Evolutionary conservation across 2,329 filamentous ascomycete species (phyloP).

Genomic region (Curvularia eragrostidis): DNA sequence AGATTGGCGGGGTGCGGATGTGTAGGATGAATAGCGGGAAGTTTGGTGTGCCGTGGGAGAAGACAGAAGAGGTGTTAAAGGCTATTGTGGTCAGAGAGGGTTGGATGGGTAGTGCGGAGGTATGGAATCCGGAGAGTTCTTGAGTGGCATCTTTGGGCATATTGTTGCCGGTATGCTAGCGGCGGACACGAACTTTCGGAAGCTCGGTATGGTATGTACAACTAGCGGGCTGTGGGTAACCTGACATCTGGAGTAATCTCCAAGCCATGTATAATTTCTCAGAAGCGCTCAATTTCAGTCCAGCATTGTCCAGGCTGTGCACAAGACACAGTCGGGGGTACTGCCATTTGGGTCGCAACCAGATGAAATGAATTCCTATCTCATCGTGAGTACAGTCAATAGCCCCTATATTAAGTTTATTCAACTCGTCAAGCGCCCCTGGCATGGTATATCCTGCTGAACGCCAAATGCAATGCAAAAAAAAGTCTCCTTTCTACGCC

Average conservation of each 20-base stretch:
- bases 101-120: constrained; percentile 31
- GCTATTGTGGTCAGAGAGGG: constrained; percentile 32
- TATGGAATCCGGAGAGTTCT: constrained; percentile 31
- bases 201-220: background rate
- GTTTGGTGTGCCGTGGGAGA: constrained; percentile 63
- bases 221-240: background rate
- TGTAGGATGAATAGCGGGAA: constrained; percentile 65
- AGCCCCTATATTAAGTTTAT: background rate
- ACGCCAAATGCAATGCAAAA: constrained; percentile 21
- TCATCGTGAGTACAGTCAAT: background rate
- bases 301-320: background rate
- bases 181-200: background rate
- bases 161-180: background rate
- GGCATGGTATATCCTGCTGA: constrained; percentile 6
- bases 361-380: too few species aligned
- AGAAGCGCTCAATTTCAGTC: background rate
- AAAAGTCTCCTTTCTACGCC: background rate
- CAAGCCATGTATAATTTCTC: background rate
- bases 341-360: background rate
- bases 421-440: background rate
- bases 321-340: background rate
- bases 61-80: constrained; percentile 54
- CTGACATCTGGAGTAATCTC: background rate
- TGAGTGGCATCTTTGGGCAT: background rate
- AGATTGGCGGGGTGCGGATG: constrained; percentile 50